A percentile compares a stretch with the other conserved stretches of the same genome.
phyloP scores from a whole-genome alignment of 2,329 filamentous ascomycete genomes.

The Sclerotinia glacialis region DNA sequence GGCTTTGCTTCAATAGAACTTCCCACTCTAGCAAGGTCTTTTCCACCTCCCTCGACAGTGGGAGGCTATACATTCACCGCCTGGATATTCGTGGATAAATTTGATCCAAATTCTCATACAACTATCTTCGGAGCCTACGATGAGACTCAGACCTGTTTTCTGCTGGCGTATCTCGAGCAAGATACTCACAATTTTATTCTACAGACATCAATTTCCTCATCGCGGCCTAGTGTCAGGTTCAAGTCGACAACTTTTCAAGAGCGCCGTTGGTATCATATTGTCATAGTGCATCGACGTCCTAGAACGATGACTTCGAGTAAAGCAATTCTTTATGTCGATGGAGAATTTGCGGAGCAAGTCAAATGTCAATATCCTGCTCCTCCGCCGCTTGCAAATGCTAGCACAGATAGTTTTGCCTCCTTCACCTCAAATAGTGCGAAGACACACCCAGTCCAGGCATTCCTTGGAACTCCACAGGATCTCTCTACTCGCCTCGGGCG shows the following conservation, averaged over 20 bases:
- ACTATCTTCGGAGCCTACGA: constrained; percentile 97
- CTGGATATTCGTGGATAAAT: constrained; percentile 86
- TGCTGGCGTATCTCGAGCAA: constrained; percentile 89
- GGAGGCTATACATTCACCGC: constrained; percentile 84
- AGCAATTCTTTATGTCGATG: constrained; percentile 86
- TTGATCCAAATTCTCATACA: constrained; percentile 81
- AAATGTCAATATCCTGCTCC: constrained; percentile 83
- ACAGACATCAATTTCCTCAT: constrained; percentile 87
- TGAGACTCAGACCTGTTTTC: constrained; percentile 84
- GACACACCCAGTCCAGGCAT: constrained; percentile 77
- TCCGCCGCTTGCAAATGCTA: constrained; percentile 62
- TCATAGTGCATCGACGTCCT: constrained; percentile 76
- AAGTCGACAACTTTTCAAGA: constrained; percentile 75
- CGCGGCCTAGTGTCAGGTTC: constrained; percentile 87
- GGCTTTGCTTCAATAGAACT: constrained; percentile 91
- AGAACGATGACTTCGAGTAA: constrained; percentile 74
- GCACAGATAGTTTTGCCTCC: constrained; percentile 67
- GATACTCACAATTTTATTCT: constrained; percentile 93
- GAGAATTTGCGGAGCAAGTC: constrained; percentile 89
- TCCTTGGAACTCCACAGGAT: constrained; percentile 87
- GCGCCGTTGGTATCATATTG: constrained; percentile 88
- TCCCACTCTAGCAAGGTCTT: constrained; percentile 76
- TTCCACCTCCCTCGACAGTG: constrained; percentile 74
- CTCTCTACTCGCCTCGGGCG: constrained; percentile 73
- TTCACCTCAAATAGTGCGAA: constrained; percentile 60